Base-by-base conservation (phyloP, 2,329 filamentous ascomycete genomes). In the Pseudocercospora eumusae region DNA sequence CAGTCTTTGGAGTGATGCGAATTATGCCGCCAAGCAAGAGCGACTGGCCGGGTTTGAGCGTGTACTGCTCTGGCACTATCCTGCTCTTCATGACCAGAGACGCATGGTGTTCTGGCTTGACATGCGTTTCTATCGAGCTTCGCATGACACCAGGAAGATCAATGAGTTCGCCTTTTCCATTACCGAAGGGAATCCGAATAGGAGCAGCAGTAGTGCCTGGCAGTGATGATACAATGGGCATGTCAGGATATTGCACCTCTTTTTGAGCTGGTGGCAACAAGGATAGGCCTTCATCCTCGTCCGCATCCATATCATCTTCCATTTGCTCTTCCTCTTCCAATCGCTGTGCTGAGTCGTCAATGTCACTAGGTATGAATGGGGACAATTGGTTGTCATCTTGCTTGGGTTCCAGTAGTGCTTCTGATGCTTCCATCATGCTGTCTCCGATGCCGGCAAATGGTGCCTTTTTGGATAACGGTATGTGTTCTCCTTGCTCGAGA, bases 151-250 rank as follows among this genome's bases (percentile, higher is more conserved):
- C 95, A 0, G 95, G 95, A 13, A 99, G 82, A 74, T 99, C 95
- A 70, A 99, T 91, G 33, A 99, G 82, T 75, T 99, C 96, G 60
- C 95, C 95, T 71, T 86, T 89, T 23, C 90, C 89, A 63, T 86
- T 86, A 50, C 93, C 93, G 73, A 95, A 99, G 0, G 92, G 92
- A 18, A 98, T 86, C 27, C 95, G 88, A 68, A 99, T 98, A 0
- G 95, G 95, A 0, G 92, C 96, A 1, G 93, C 95, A 0, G 95
- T 99, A 0, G 95, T 99, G 9, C 96, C 95, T 0, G 95, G 91
- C 2, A 97, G 82, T 4, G 90, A 84, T 0, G 92, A 96, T 1
- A 96, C 89, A 10, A 96, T 78, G 1, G 93, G 93, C 84, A 98
- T 93, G 15, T 86, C 80, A 4, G 93, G 93, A 70, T 88, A 98